Conservation (phyloP, 345 rosid species). For the Citrus sinensis region DVS_A1.0 CM039162.1:31919501-31920000, state of each 20-base stretch:
- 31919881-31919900: constrained; percentile 52
- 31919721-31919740: constrained; percentile 43
- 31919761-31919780: constrained; percentile 37
- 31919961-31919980: constrained; percentile 55
- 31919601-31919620: constrained; percentile 49
- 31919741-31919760: constrained; percentile 39
- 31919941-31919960: constrained; percentile 64
- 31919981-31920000: constrained; percentile 48
- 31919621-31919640: constrained; percentile 60
- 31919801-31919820: constrained; percentile 31
- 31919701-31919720: constrained; percentile 42
- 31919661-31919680: constrained; percentile 31
- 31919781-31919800: constrained; percentile 46
- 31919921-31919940: constrained; percentile 51
- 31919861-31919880: constrained; percentile 37
- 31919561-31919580: constrained; percentile 41
- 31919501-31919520: constrained; percentile 53
- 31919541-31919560: constrained; percentile 39
- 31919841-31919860: constrained; percentile 66
- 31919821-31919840: constrained; percentile 51
- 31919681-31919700: constrained; percentile 51
- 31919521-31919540: constrained; percentile 61
- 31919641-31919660: constrained; percentile 31
- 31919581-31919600: constrained; percentile 45
- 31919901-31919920: constrained; percentile 35